Base-by-base conservation (phyloP, 192 early-diverging fungal genomes). In the Polychytrium aggregatum region DNA sequence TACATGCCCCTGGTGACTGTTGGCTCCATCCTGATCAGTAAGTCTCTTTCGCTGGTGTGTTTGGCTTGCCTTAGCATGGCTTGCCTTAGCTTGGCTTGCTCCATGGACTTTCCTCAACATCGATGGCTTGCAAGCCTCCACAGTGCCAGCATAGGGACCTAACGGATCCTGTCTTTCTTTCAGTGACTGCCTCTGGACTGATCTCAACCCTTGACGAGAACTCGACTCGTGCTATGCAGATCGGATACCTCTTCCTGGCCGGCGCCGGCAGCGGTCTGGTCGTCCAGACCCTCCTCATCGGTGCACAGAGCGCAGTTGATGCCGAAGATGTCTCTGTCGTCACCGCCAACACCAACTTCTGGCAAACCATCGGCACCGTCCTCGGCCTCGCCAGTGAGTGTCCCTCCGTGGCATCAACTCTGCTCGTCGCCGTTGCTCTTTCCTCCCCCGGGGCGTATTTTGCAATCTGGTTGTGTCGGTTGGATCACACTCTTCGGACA, bases 281-380 rank as follows among this genome's bases (percentile, higher is more conserved):
- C 34, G 61, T 87, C 48, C 85, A 87, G 68, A 82, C 81, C 1
- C 60, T 68, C 37, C 66, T 86, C 53, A 56, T 90, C 48, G 79
- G 76, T 2, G 81, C 76, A 1, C 87, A 90, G 46, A 78, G 73
- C 0, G 60, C 70, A 1, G 85, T 90, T 0, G 40, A 55, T 7
- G 72, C 73, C 39, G 63, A 70, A 14, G 73, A 82, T 42, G 68
- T 88, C 62, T 83, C 85, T 0, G 68, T 75, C 0, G 76, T 68
- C 31, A 84, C 83, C 11, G 58, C 79, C 4, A 51, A 78, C 28
- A 39, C 27, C 25, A 59, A 54, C 53, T 64, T 64, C 44, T 55
- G 41, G 38, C 66, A 82, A 44, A 74, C 72, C 2, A 66, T 78
- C 29, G 78, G 78, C 29, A 49, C 56, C 39, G 64, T 78, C 41